phyloP scores from a whole-genome alignment of 2,329 filamentous ascomycete species.

The Arthrobotrys entomopaga region DNA sequence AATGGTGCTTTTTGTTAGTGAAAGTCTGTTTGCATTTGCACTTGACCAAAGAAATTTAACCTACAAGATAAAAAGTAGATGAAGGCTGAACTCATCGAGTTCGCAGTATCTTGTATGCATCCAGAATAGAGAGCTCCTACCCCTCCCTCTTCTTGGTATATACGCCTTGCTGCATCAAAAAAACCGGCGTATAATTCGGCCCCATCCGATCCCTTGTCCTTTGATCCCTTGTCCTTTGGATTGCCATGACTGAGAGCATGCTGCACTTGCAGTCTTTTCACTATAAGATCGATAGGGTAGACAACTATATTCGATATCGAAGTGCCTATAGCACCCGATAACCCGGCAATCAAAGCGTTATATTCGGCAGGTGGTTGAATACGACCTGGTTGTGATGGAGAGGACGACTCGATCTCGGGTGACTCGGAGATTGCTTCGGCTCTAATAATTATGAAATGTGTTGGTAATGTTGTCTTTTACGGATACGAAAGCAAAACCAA shows the following conservation, averaged over 20 bases:
- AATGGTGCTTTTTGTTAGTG: slow-evolving; percentile 2
- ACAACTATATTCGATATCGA: slow-evolving; percentile 80
- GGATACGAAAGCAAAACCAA: too few relatives aligned
- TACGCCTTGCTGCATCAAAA: slow-evolving; percentile 75
- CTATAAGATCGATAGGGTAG: slow-evolving; percentile 83
- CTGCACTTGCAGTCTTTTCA: slow-evolving; percentile 84
- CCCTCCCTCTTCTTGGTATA: slow-evolving; percentile 74
- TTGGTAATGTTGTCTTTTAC: slow-evolving; percentile 13
- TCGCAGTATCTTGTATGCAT: slow-evolving; percentile 72
- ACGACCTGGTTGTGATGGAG: neutral
- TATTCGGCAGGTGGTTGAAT: slow-evolving; percentile 39
- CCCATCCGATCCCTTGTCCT: slow-evolving; percentile 57
- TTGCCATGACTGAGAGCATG: slow-evolving; percentile 62
- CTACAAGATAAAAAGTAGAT: slow-evolving; percentile 58
- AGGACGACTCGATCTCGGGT: neutral
- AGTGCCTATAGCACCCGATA: slow-evolving; percentile 81
- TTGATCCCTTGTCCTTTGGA: slow-evolving; percentile 59
- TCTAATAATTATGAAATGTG: slow-evolving; percentile 13
- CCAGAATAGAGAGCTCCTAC: slow-evolving; percentile 76
- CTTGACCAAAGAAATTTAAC: slow-evolving; percentile 14
- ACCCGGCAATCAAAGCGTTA: slow-evolving; percentile 64
- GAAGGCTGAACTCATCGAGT: slow-evolving; percentile 66
- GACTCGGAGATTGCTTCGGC: slow-evolving; percentile 31
- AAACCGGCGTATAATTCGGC: slow-evolving; percentile 72
- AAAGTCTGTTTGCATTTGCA: neutral